phyloP scores from a whole-genome alignment of 768 basidiomycete genomes.

The Lactarius deliciosus region DNA sequence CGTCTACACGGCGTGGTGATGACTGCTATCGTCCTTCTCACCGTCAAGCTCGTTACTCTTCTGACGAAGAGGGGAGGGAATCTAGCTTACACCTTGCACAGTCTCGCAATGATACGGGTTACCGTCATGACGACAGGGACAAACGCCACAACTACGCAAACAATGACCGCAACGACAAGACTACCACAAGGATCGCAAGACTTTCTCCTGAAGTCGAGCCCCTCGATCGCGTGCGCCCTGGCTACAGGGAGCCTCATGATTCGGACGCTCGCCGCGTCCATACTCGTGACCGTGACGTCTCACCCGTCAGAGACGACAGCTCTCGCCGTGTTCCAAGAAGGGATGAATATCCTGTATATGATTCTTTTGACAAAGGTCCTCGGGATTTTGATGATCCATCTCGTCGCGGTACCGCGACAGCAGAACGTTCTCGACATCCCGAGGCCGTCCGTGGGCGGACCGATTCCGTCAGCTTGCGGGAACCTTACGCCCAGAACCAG shows the following conservation, averaged over 20 bases:
- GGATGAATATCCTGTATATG: slow-evolving; percentile 25
- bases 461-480: slow-evolving; percentile 18
- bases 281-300: slow-evolving; percentile 23
- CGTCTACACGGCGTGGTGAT: slow-evolving; percentile 18
- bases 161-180: slow-evolving; percentile 12
- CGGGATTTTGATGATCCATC: slow-evolving; percentile 21
- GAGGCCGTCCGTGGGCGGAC: slow-evolving; percentile 15
- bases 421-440: slow-evolving; percentile 22
- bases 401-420: slow-evolving; percentile 17
- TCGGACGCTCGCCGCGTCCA: slow-evolving; percentile 14
- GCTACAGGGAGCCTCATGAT: slow-evolving; percentile 20
- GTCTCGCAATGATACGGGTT: slow-evolving; percentile 15
- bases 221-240: slow-evolving; percentile 19
- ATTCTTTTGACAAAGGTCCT: slow-evolving; percentile 23
- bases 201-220: slow-evolving; percentile 18
- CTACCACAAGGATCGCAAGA: slow-evolving; percentile 11
- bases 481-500: slow-evolving; percentile 23
- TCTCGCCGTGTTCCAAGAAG: slow-evolving; percentile 24
- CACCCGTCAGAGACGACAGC: slow-evolving; percentile 25
- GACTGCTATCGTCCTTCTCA: slow-evolving; percentile 22
- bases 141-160: slow-evolving; percentile 12
- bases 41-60: slow-evolving; percentile 9
- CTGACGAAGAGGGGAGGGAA: slow-evolving; percentile 25
- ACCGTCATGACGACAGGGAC: slow-evolving; percentile 20
- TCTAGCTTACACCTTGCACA: slow-evolving; percentile 7